These are phyloP conservation scores for Kodamaea hsintzibuensis DNA, from an alignment of 805 yeast species.

Conservation along the genomic window DNA sequence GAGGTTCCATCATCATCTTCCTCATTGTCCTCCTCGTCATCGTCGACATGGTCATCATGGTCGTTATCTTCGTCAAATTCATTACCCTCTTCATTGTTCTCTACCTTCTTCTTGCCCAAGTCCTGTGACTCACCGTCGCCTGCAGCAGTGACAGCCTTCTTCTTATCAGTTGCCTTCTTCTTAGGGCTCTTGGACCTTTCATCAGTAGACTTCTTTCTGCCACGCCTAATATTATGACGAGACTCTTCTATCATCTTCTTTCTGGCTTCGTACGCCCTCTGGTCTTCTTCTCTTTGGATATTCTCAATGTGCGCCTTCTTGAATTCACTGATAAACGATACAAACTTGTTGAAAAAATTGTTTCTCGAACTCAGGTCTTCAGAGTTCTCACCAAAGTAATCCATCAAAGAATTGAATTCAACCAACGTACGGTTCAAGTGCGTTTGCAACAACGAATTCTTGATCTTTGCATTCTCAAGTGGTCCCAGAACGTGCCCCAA, in stretches of 20 bases:
- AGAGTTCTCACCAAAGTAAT: constrained; percentile 87
- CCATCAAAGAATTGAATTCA: constrained; percentile 73
- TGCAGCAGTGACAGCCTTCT: constrained; percentile 6
- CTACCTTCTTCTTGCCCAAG: constrained; percentile 16
- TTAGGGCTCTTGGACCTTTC: constrained; percentile 5
- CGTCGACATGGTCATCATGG: constrained; percentile 15
- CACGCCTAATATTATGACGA: constrained; percentile 10
- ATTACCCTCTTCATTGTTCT: constrained; percentile 10
- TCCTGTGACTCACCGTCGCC: constrained; percentile 1
- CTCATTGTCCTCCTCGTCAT: constrained; percentile 18
- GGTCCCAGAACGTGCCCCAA: constrained; percentile 60
- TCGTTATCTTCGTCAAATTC: constrained; percentile 11
- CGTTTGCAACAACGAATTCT: constrained; percentile 62
- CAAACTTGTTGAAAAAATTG: constrained; percentile 74
- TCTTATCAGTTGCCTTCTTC: constrained; percentile 3
- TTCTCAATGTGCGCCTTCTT: constrained; percentile 81
- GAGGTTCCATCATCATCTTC: constrained; percentile 14
- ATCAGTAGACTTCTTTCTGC: constrained; percentile 11
- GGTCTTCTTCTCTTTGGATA: constrained; percentile 77
- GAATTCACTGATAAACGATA: constrained; percentile 77
- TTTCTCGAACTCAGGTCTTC: constrained; percentile 64
- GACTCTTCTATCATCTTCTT: constrained; percentile 35
- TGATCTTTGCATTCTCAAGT: constrained; percentile 73
- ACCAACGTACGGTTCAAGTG: constrained; percentile 62
- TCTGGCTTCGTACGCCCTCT: constrained; percentile 42